Base-by-base conservation (phyloP, 2,329 filamentous ascomycete species). In the Talaromyces piceae region DNA sequence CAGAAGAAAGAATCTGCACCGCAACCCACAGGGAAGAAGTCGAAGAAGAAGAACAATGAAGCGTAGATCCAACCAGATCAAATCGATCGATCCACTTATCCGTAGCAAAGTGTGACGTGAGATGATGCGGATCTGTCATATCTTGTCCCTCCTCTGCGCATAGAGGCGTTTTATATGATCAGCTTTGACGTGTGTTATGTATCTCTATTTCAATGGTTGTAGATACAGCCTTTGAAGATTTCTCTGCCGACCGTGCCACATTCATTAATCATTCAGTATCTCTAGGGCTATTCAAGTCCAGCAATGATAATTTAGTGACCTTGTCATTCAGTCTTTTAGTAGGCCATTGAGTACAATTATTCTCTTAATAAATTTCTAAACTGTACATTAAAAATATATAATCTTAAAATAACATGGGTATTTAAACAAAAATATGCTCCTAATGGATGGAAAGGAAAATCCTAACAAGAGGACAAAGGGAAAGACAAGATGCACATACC, bases 1-100 rank as follows among this genome's bases (percentile, higher is more conserved):
- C 87, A 91, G 67, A 84, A 85, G 70, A 84, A 83, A 71, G 79
- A 86, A 61, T 82, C 81, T 55, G 78, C 79, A 20, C 44, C 49
- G 5, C 73, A 73, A 46, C 71, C 77, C 56, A 69, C 63, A 53
- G 63, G 67, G 41, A 77, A 79, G 66, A 78, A 78, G 64, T 82
- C 82, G 74, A 90, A 90, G 80, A 81, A 80, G 74, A 75, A 75
- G 68, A 68, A 67, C 37, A 67, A 67, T 30, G 62, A 66, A 18
- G 51, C 45, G 44, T n/a, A n/a, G n/a, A 18, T 16, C 31, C 9
- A 37, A 18, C 20, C n/a, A 37, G n/a, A 33, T 33, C 33, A 52
- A 41, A n/a, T 23, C 23, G 27, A 28, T 8, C 12, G 4, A 30
- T 18, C 16, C 22, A 23, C 25, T 31, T 22, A 18, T 25, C 45